Percentiles rank a stretch among this genome's conserved stretches.
phyloP scores from a whole-genome alignment of 768 basidiomycete species.

The Phylloporus sp. region DNA sequence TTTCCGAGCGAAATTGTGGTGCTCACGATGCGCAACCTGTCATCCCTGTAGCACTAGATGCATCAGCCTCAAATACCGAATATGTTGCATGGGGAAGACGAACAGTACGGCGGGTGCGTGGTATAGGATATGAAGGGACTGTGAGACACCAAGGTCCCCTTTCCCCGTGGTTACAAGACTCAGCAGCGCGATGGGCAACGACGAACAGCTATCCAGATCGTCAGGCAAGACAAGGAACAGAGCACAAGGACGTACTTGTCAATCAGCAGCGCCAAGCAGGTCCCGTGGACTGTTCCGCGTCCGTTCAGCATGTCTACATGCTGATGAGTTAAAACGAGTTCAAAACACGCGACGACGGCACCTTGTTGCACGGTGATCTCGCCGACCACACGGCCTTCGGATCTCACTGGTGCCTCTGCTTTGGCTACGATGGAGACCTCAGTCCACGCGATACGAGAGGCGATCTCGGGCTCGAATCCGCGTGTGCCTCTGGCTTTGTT shows the following conservation, averaged over 20 bases:
- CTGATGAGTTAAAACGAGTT: neutral
- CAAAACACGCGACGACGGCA: conserved; percentile 9
- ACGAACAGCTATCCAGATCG: conserved; percentile 42
- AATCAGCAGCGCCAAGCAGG: conserved; percentile 51
- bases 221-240: neutral
- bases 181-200: conserved; percentile 41
- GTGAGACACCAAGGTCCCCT: conserved; percentile 40
- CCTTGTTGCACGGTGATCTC: conserved; percentile 44
- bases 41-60: conserved; percentile 34
- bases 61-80: neutral
- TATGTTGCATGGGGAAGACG: neutral
- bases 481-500: conserved; percentile 8
- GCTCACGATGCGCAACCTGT: conserved; percentile 48
- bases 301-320: conserved; percentile 53
- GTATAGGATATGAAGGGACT: conserved; percentile 50
- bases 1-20: conserved; percentile 49
- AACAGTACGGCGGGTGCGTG: conserved; percentile 54
- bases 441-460: conserved; percentile 29
- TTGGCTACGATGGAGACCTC: conserved; percentile 44
- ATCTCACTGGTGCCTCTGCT: conserved; percentile 40
- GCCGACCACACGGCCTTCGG: conserved; percentile 44
- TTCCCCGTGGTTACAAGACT: conserved; percentile 26
- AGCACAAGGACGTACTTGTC: conserved; percentile 41
- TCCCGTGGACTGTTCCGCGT: conserved; percentile 48
- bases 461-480: conserved; percentile 22